Evolutionary conservation across 371 early-diverging fungal genomes (phyloP).

Genomic region (Lichtheimia ramosa): DNA sequence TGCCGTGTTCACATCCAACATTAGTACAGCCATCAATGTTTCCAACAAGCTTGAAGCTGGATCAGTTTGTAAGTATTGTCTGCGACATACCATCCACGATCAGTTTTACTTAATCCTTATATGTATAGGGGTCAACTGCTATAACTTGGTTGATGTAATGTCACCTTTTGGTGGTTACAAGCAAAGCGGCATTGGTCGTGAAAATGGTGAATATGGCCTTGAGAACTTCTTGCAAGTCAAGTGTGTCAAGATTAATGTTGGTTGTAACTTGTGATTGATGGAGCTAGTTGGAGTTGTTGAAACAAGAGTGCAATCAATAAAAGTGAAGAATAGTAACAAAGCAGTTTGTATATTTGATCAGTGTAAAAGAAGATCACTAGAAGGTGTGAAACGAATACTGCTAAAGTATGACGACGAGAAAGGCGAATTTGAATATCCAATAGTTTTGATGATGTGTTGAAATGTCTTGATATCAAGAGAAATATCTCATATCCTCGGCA

Average conservation of each 20-base stretch:
- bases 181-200: slow-evolving; percentile 82
- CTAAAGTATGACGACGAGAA: too few species aligned
- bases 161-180: slow-evolving; percentile 85
- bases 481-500: too few species aligned
- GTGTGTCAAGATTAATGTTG: slow-evolving; percentile 29
- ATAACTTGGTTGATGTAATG: slow-evolving; percentile 23
- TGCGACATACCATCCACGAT: not conserved
- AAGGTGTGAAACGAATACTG: too few species aligned
- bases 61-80: slow-evolving; percentile 10
- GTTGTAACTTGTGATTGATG: too few species aligned
- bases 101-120: not conserved
- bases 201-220: slow-evolving; percentile 74
- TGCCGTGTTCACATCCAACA: slow-evolving; percentile 76
- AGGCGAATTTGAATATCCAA: too few species aligned
- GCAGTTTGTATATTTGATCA: too few species aligned
- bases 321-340: too few species aligned
- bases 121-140: slow-evolving; percentile 13
- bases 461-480: too few species aligned
- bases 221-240: slow-evolving; percentile 60
- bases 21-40: slow-evolving; percentile 65
- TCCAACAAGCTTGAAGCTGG: slow-evolving; percentile 41
- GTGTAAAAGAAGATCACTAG: too few species aligned
- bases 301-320: too few species aligned
- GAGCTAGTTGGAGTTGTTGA: too few species aligned
- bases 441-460: too few species aligned